These are phyloP conservation scores for Tilletia setariae DNA, from an alignment of 1,284 basidiomycete species.

Conservation along the genomic window DNA sequence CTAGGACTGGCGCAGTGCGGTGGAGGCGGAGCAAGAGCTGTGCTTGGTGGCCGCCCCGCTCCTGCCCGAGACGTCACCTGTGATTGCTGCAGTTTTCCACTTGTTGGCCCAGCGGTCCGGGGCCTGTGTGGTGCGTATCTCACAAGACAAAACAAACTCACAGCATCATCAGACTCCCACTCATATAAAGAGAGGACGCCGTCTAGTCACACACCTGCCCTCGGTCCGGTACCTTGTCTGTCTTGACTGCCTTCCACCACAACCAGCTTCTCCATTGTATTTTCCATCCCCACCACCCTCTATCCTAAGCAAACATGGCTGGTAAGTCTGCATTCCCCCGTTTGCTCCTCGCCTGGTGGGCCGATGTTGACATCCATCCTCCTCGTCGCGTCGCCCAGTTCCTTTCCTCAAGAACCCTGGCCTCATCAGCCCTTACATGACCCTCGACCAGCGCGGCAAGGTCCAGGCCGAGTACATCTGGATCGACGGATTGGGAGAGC, in stretches of 20 bases:
- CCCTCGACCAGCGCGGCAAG: constrained; percentile 45
- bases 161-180: too few relatives aligned
- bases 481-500: constrained; percentile 59
- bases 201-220: neutral
- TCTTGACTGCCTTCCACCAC: neutral
- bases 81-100: too few relatives aligned
- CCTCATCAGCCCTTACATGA: constrained; percentile 42
- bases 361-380: neutral
- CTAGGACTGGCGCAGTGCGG: too few relatives aligned
- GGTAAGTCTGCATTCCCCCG: neutral
- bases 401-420: constrained; percentile 43
- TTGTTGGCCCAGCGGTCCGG: too few relatives aligned
- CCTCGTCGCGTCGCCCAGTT: neutral
- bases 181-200: too few relatives aligned
- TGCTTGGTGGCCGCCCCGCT: too few relatives aligned
- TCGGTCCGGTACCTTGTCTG: neutral
- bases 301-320: neutral
- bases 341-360: neutral
- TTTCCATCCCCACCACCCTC: neutral
- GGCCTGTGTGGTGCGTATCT: too few relatives aligned
- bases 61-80: too few relatives aligned
- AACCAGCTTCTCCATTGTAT: neutral
- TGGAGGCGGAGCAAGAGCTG: too few relatives aligned
- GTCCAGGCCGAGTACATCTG: constrained; percentile 54
- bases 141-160: too few relatives aligned